Percentiles rank a stretch among this genome's conserved stretches.
phyloP scores from a whole-genome alignment of 495 filamentous ascomycete species.

The Penicillium robsamsonii region DNA sequence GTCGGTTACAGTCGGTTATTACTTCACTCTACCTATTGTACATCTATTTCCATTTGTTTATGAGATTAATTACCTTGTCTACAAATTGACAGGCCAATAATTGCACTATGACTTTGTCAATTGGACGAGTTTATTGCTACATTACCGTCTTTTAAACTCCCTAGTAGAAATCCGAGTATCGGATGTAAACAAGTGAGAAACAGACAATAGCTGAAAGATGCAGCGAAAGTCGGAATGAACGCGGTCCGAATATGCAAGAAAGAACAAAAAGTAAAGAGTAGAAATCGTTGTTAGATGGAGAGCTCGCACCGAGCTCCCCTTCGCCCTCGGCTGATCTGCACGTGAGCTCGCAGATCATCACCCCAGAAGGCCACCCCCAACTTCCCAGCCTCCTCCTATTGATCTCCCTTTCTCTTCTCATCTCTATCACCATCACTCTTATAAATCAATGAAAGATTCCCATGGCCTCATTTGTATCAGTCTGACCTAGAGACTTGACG shows the following conservation, averaged over 20 bases:
- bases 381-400: neutral
- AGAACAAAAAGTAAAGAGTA: neutral
- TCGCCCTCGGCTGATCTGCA: conserved; percentile 7
- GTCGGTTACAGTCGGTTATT: conserved; percentile 30
- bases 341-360: conserved; percentile 4
- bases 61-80: neutral
- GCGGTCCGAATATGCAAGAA: neutral
- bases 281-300: neutral
- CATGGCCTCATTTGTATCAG: conserved; percentile 46
- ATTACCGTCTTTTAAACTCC: neutral
- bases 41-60: neutral
- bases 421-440: neutral
- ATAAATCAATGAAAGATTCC: neutral
- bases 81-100: neutral
- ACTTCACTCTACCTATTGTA: neutral
- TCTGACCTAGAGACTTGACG: conserved; percentile 51
- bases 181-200: neutral
- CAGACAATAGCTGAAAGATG: neutral
- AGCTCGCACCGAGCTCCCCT: conserved; percentile 1
- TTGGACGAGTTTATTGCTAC: neutral
- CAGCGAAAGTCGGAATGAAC: conserved; percentile 3
- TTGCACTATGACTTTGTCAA: neutral
- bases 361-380: neutral
- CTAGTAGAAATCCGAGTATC: neutral
- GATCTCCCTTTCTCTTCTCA: neutral